phyloP scores from a whole-genome alignment of 257 asterid species.

The Nicotiana knightiana region DNA sequence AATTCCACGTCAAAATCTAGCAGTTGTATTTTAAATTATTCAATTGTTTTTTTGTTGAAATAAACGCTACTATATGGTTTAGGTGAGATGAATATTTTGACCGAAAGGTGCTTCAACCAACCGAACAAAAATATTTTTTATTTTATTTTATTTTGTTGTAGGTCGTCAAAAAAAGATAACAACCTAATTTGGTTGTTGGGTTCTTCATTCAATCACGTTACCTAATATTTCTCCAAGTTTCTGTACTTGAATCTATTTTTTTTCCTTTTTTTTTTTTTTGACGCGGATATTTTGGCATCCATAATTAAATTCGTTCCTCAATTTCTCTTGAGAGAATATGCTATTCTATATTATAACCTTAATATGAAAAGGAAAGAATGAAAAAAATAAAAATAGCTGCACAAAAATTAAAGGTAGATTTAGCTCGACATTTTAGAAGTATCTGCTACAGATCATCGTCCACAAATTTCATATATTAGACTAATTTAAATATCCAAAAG shows the following conservation, averaged over 20 bases:
- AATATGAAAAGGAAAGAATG: neutral
- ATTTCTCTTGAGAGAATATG: neutral
- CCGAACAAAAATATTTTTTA: too few species aligned
- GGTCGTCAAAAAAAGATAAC: neutral
- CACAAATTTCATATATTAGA: neutral
- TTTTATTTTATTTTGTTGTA: neutral
- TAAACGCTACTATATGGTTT: neutral
- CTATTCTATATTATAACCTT: neutral
- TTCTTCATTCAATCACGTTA: neutral
- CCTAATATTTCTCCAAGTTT: neutral
- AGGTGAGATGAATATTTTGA: neutral
- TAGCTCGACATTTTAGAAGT: neutral
- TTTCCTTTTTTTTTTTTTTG: too few species aligned
- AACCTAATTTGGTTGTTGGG: conserved; percentile 4
- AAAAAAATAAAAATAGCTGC: neutral
- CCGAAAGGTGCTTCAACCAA: neutral
- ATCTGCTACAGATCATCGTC: neutral
- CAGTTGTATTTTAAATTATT: neutral
- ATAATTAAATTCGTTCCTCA: neutral
- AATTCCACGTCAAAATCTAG: neutral
- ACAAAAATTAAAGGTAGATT: neutral
- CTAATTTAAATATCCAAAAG: too few species aligned
- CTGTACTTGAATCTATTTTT: neutral
- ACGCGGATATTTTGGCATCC: neutral
- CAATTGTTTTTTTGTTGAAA: neutral